These are phyloP conservation scores for Pinus taeda DNA, from an alignment of 75 land plant species.

Conservation along the genomic window DNA sequence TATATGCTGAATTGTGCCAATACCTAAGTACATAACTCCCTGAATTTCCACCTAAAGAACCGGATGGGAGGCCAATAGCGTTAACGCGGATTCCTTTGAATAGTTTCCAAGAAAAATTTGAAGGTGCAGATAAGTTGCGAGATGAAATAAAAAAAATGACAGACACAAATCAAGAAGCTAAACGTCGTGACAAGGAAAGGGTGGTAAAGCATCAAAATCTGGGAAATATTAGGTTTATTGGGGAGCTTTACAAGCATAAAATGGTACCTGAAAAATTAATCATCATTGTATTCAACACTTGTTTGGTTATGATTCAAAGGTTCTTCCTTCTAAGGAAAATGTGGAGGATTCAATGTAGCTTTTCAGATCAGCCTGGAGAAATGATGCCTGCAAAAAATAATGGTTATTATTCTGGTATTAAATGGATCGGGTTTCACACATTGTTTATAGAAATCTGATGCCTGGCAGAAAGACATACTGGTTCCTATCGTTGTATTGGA, in stretches of 20 bases:
- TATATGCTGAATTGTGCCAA: no score
- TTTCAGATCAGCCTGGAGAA: no score
- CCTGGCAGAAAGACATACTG: no score
- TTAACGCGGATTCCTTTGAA: slow-evolving; percentile 75
- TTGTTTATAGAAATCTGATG: no score
- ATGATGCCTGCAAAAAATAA: not conserved
- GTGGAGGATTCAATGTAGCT: slow-evolving; percentile 42
- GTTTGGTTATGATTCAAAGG: slow-evolving; percentile 52
- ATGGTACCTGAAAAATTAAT: slow-evolving; percentile 77
- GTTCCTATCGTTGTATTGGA: no score
- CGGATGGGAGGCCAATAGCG: no score
- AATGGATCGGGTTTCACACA: no score
- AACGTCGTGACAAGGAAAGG: slow-evolving; percentile 78
- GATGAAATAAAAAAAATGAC: slow-evolving; percentile 61
- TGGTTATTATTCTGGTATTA: no score
- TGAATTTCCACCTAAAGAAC: no score
- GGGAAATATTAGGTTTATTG: slow-evolving; percentile 85
- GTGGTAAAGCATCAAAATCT: slow-evolving; percentile 70
- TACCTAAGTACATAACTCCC: no score
- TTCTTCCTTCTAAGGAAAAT: slow-evolving; percentile 30
- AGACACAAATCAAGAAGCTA: slow-evolving; percentile 65
- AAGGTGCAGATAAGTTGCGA: slow-evolving; percentile 69
- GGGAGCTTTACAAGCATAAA: slow-evolving; percentile 84
- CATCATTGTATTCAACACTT: slow-evolving; percentile 82
- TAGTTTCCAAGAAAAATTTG: slow-evolving; percentile 88